Base-by-base conservation (phyloP, 2,329 filamentous ascomycete genomes). In the Neopestalotiopsis clavispora region DNA sequence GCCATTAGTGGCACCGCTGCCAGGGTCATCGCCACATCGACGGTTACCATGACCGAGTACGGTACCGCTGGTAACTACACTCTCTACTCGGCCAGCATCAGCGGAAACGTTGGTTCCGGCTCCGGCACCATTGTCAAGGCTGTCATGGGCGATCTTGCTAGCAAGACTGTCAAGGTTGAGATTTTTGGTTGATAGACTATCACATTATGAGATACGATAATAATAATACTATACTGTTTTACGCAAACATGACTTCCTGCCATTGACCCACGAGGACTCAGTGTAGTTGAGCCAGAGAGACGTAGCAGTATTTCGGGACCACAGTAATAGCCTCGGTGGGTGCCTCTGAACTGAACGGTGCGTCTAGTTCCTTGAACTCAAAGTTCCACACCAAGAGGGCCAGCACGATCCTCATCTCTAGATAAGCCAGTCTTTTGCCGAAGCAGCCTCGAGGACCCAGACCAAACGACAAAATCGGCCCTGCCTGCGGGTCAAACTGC, bases 361-460 rank as follows among this genome's bases (percentile, higher is more conserved):
- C 62, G 9, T 30, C 52, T 23, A 68, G 45, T 38, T n/a, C 5
- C 66, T 17, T 42, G 17, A 74, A 73, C 66, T 72, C 65, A 17
- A 74, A 74, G 45, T 74, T 74, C 73, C 73, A 74, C 10, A 75
- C 73, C 12, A 75, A 61, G 12, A 74, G 62, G 14, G 71, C 70
- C 14, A 74, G 42, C 4, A 74, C 69, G 1, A 71, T 70, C 12
- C 71, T 65, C 12, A 66, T 63, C 64, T 75, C 70, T 10, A 75
- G 66, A 20, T 75, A 74, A 1, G 71, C 74, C 3, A 75, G 65
- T 20, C 71, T 67, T 56, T 66, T 68, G 1, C 74, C 74, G 28
- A 73, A 75, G 13, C 74, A 75, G 2, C 66, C 66, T 14, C 73
- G 61, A 1, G 71, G 65, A 3, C 74, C 74, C 14, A 71, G 45